Base-by-base conservation (phyloP, 73 alveolate species). In the Halteria grandinella region DNA sequence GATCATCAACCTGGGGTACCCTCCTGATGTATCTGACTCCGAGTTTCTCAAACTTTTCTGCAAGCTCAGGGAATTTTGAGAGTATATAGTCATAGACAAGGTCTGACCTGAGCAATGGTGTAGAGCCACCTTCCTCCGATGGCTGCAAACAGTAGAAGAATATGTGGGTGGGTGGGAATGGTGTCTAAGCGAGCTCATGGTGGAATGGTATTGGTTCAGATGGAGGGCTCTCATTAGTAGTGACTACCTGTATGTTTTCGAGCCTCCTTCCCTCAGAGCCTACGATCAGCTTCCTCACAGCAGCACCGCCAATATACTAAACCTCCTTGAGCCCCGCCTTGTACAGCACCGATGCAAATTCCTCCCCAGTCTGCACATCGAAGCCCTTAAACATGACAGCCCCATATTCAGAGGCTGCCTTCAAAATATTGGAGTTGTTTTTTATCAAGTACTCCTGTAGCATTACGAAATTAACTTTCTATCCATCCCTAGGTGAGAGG, bases 1-100 rank as follows among this genome's bases (percentile, higher is more conserved):
- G 57, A 29, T 70, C 84, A 37, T 29, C 73, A 34, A 50, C 69
- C 58, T 70, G 73, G 36, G 84, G 84, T n/a, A 55, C 84, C 55
- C 66, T 55, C 29, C 84, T 51, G 20, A 51, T 47, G 36, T 70
- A 70, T 29, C 25, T 45, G 21, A 70, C 58, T 34, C 84, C 84
- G n/a, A n/a, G n/a, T 28, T 70, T 4, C 59, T 70, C 84, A 51
- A 70, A 50, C 36, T 24, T 50, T 1, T 52, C 14, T 1, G 50
- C 71, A 6, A 70, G 39, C 5, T 70, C 84, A 0, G 84, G 75
- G 55, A 49, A 50, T 15, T 70, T 70, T 20, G 18, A 45, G 28
- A 31, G 3, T 20, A 70, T 29, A 17, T 25, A 55, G 20, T 47
- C 71, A 1, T 29, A 6, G 12, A 70, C 69, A n/a, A 15, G 1